phyloP scores from a whole-genome alignment of 345 rosid species.

The Acer negundo region DNA sequence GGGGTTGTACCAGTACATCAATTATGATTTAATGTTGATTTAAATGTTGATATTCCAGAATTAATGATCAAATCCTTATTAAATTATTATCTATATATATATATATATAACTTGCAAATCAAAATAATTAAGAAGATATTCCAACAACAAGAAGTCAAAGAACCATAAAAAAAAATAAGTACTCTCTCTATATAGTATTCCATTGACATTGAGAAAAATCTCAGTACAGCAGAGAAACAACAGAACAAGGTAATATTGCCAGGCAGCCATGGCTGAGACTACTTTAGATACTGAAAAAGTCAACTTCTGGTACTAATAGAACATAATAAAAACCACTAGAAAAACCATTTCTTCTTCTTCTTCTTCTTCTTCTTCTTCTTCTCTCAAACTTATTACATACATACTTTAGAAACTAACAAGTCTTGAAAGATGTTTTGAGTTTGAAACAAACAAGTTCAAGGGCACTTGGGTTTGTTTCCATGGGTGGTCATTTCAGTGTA shows the following conservation, averaged over 20 bases:
- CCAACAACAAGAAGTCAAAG: background rate
- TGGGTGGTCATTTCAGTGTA: constrained; percentile 83
- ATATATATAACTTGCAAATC: no score
- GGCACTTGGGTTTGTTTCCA: constrained; percentile 67
- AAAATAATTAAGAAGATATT: no score
- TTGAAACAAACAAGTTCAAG: constrained; percentile 34
- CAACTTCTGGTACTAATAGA: background rate
- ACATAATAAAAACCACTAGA: background rate
- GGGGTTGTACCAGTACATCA: no score
- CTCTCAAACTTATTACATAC: constrained; percentile 14
- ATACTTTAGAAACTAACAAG: background rate
- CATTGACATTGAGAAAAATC: background rate
- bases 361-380: background rate
- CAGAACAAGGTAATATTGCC: background rate
- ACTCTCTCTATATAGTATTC: no score
- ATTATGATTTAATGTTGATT: background rate
- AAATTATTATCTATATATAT: no score
- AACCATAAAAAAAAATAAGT: background rate
- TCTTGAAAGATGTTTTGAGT: background rate
- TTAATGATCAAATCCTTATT: background rate
- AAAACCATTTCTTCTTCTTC: background rate
- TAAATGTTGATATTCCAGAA: background rate
- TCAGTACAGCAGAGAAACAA: background rate
- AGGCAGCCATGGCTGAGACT: background rate
- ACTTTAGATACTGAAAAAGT: no score